Percentiles rank a stretch among this genome's conserved stretches.
Evolutionary conservation across 2,329 filamentous ascomycete species (phyloP).

Genomic region (Karstenula rhodostoma): DNA sequence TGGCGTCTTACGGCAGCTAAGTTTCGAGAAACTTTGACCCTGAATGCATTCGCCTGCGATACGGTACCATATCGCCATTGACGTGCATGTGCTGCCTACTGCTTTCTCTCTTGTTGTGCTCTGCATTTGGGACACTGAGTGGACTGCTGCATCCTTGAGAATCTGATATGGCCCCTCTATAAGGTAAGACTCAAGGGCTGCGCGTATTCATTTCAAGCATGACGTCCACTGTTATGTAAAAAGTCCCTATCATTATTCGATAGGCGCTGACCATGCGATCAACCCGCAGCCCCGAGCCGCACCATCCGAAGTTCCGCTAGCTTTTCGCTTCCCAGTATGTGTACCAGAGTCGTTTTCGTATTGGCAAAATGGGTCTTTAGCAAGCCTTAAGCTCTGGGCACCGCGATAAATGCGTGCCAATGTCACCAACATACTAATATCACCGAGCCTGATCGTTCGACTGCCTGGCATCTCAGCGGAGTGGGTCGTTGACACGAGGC

Average conservation of each 20-base stretch:
- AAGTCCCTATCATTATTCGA: not conserved
- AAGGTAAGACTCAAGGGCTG: not conserved
- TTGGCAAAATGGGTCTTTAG: not conserved
- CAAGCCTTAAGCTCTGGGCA: not conserved
- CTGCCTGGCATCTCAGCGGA: not conserved
- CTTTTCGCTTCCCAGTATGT: not conserved
- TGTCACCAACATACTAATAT: not conserved
- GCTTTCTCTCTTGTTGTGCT: not conserved
- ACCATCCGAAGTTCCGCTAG: not conserved
- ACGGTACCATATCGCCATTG: constrained; percentile 1
- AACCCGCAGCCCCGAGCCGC: constrained; percentile 1
- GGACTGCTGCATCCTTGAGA: not conserved
- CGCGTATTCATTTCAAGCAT: not conserved
- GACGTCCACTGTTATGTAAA: not conserved
- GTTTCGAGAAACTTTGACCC: not conserved
- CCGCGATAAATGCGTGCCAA: constrained; percentile 1
- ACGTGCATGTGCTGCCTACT: not conserved
- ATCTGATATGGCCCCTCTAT: not conserved
- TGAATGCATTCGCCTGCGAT: not conserved
- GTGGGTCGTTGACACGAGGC: not conserved
- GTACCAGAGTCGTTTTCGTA: not conserved
- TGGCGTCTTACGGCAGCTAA: not conserved
- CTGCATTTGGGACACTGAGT: not conserved
- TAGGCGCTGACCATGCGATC: constrained; percentile 9
- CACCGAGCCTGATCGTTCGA: not conserved